Conservation (phyloP, 176 grass and related monocot genomes). For the Rhipidocladum racemiflorum region DNA sequence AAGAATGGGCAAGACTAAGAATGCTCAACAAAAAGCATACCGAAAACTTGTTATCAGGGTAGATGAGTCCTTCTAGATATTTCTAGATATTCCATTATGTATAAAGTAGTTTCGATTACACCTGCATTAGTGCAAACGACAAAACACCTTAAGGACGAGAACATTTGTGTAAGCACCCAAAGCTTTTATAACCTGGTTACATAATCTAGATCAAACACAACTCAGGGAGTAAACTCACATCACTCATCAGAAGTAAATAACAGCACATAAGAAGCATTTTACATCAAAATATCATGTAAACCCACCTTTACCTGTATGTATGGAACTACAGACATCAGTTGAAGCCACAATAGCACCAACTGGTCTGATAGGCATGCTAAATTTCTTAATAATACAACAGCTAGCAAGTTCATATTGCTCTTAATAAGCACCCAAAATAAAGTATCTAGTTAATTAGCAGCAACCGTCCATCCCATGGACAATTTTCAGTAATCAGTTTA, state of each 20-base stretch:
- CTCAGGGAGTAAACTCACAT: neutral
- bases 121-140: conserved; percentile 71
- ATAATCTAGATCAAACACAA: neutral
- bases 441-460: too few relatives aligned
- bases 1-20: too few relatives aligned
- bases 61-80: conserved; percentile 79
- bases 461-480: too few relatives aligned
- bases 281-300: neutral
- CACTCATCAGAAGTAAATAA: neutral
- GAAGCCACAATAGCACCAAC: neutral
- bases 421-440: too few relatives aligned
- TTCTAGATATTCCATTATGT: conserved; percentile 91
- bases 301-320: neutral
- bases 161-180: conserved; percentile 62
- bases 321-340: neutral
- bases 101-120: conserved; percentile 86
- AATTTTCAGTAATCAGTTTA: too few relatives aligned
- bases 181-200: conserved; percentile 78
- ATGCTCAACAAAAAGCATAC: too few relatives aligned
- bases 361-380: neutral
- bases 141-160: conserved; percentile 89
- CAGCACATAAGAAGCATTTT: neutral
- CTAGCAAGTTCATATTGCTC: neutral
- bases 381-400: neutral
- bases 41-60: conserved; percentile 57